Evolutionary conservation across 1,284 basidiomycete species (phyloP), one percentile per base, ranked within the genome.

Genomic region (Malassezia nana): DNA sequence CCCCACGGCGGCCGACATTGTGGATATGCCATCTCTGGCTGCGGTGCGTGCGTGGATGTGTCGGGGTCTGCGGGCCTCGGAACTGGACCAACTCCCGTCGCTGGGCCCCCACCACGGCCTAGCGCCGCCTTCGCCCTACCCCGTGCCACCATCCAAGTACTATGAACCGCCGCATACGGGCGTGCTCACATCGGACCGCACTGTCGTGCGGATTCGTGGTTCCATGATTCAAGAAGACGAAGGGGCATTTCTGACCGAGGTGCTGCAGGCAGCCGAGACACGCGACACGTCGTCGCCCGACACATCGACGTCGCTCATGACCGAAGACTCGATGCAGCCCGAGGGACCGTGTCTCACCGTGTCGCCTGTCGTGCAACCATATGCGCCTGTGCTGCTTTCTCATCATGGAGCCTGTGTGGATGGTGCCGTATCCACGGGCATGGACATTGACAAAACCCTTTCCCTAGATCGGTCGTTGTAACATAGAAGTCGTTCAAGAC

Each of bases 51-150:
- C 52, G 9, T 54, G 59, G 32, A 67, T 70, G 66, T 51, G 58
- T 9, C 51, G 62, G 4, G 69, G 68, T 3, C 49, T 72, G 13
- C 53, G 49, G 15, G 57, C 63, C 6, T 49, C 42, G 12, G 69
- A 72, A 60, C 62, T 72, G 42, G 68, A 72, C 46, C 69, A 72
- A 52, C 50, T 72, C 30, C 69, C 69, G 20, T 62, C 65, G 24
- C 61, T 66, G 35, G 56, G 57, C 18, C 3, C 13, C 33, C 26
- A 31, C 16, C 32, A 41, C 56, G 16, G 56, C 50, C 26, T 22
- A 39, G 24, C 33, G n/a, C 31, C 41, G 24, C 26, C 42, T 6
- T 33, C 32, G 16, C 55, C 32, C 28, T 57, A 53, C 42, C 55
- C 45, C 5, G 10, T 53, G 28, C 55, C 55, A 6, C 29, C 45